Percentiles rank a stretch among this genome's conserved stretches.
Evolutionary conservation across 345 rosid genomes (phyloP).

Genomic region (Arabis alpina): DNA sequence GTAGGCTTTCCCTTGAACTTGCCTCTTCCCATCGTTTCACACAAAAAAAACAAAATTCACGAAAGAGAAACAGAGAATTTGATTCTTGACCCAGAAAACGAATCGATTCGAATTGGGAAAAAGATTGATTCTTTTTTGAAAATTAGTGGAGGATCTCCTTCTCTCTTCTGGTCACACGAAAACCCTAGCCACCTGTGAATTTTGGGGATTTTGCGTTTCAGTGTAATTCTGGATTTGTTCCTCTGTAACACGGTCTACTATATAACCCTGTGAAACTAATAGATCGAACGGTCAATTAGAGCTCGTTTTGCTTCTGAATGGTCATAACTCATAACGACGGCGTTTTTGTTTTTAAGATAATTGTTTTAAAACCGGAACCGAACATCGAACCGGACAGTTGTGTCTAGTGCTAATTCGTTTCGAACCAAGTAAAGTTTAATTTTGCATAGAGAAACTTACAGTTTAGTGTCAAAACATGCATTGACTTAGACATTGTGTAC

Average conservation of each 20-base stretch:
- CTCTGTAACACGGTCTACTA: constrained; percentile 11
- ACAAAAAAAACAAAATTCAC: constrained; percentile 1
- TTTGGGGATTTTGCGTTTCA: constrained; percentile 31
- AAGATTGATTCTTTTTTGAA: background rate
- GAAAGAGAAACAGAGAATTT: background rate
- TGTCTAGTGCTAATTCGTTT: too few species aligned
- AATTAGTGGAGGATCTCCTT: constrained; percentile 42
- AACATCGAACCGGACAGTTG: too few species aligned
- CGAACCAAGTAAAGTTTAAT: too few species aligned
- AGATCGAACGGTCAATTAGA: constrained; percentile 13
- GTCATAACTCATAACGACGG: too few species aligned
- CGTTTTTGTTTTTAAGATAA: too few species aligned
- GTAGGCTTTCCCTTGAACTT: constrained; percentile 82
- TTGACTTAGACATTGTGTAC: too few species aligned
- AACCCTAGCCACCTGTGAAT: constrained; percentile 39
- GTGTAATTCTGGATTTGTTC: background rate
- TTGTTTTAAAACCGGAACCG: too few species aligned
- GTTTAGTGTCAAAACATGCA: too few species aligned
- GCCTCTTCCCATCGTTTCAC: constrained; percentile 62
- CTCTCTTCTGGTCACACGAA: constrained; percentile 38
- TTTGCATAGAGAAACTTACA: too few species aligned
- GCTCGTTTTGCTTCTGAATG: background rate
- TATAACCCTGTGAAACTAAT: background rate
- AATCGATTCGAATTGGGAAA: constrained; percentile 27
- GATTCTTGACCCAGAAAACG: constrained; percentile 5